phyloP scores from a whole-genome alignment of 208 protist genomes.

The Leishmania gerbilli region DNA sequence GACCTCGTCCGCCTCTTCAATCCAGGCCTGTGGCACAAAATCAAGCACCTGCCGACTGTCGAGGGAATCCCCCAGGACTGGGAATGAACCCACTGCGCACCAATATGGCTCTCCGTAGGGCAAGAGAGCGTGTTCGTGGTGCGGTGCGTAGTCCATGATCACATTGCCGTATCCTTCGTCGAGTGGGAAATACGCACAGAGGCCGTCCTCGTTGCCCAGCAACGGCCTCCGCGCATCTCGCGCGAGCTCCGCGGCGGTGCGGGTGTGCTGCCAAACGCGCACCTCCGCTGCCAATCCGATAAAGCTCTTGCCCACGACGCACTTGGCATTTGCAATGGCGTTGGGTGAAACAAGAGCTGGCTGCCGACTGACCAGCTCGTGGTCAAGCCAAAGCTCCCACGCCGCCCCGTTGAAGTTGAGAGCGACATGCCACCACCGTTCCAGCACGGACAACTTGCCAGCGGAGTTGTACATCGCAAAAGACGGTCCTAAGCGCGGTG shows the following conservation, averaged over 20 bases:
- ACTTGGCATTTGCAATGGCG: constrained; percentile 63
- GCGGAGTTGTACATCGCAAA: constrained; percentile 58
- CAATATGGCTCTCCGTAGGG: constrained; percentile 51
- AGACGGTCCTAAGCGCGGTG: constrained; percentile 75
- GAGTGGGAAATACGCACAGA: constrained; percentile 83
- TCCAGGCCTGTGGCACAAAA: constrained; percentile 70
- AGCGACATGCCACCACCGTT: constrained; percentile 90
- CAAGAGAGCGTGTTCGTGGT: constrained; percentile 63
- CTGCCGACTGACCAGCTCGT: constrained; percentile 45
- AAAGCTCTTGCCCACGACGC: constrained; percentile 75
- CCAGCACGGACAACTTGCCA: constrained; percentile 47
- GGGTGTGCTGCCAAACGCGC: constrained; percentile 73
- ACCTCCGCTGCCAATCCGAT: constrained; percentile 83
- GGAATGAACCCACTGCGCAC: constrained; percentile 55
- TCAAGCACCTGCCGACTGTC: constrained; percentile 49
- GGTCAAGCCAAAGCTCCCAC: constrained; percentile 86
- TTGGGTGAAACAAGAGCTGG: constrained; percentile 61
- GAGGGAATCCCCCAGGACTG: constrained; percentile 33
- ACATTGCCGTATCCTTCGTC: constrained; percentile 79
- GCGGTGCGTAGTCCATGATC: constrained; percentile 67
- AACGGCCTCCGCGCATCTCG: constrained; percentile 73
- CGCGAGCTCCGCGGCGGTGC: constrained; percentile 57
- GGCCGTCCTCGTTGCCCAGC: constrained; percentile 46
- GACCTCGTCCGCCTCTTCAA: constrained; percentile 51
- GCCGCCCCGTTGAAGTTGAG: constrained; percentile 84